phyloP scores from a whole-genome alignment of 2,329 filamentous ascomycete genomes.

The Pseudogymnoascus verrucosus region DNA sequence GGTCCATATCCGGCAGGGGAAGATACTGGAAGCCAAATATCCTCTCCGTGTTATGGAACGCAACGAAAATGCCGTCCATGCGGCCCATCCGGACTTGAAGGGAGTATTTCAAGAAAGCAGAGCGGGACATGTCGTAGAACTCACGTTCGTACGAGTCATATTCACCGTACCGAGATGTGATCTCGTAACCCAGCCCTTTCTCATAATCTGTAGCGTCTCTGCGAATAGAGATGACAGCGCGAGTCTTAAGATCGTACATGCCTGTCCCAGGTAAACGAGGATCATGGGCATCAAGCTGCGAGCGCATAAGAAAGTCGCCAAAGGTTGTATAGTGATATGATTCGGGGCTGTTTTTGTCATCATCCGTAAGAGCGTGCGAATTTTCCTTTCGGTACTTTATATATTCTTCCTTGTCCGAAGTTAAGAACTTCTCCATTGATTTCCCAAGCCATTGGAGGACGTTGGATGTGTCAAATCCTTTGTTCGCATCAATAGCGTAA shows the following conservation, averaged over 20 bases:
- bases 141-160: slow-evolving; percentile 94
- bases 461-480: slow-evolving; percentile 77
- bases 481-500: slow-evolving; percentile 95
- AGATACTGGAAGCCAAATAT: slow-evolving; percentile 99
- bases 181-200: slow-evolving; percentile 77
- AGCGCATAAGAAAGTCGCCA: slow-evolving; percentile 87
- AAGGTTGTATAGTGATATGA: slow-evolving; percentile 81
- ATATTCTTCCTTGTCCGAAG: slow-evolving; percentile 71
- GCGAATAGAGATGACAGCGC: slow-evolving; percentile 83
- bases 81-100: slow-evolving; percentile 93
- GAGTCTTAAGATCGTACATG: slow-evolving; percentile 93
- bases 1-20: slow-evolving; percentile 77
- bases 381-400: slow-evolving; percentile 71
- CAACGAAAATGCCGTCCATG: slow-evolving; percentile 98
- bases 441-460: slow-evolving; percentile 88
- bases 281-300: slow-evolving; percentile 88
- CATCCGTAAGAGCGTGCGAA: slow-evolving; percentile 60
- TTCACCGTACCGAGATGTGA: slow-evolving; percentile 63
- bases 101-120: slow-evolving; percentile 93
- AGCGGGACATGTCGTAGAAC: slow-evolving; percentile 92
- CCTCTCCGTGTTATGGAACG: slow-evolving; percentile 87
- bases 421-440: slow-evolving; percentile 93
- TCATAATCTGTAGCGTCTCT: slow-evolving; percentile 72
- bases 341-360: slow-evolving; percentile 64
- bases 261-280: slow-evolving; percentile 78